A percentile compares a stretch with the other conserved stretches of the same genome.
Conservation (phyloP, 768 basidiomycete species). For the Sistotremastrum suecicum region DNA sequence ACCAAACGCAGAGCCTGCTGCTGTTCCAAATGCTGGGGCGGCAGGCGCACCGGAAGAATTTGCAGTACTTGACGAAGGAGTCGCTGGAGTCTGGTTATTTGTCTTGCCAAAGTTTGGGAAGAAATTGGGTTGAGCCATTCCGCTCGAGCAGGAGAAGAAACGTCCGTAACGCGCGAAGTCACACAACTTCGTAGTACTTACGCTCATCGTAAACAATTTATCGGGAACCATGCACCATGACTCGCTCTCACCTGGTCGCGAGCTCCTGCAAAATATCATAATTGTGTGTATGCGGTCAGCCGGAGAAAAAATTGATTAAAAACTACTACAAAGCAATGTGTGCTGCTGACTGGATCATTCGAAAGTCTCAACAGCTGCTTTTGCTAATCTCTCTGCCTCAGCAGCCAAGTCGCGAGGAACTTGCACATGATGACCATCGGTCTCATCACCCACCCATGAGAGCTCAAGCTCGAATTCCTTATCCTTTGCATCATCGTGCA, state of each 20-base stretch:
- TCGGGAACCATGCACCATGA: neutral
- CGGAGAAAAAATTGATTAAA: conserved; percentile 8
- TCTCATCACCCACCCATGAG: conserved; percentile 89
- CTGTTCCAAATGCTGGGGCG: too few species aligned
- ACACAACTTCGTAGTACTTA: neutral
- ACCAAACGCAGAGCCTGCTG: too few species aligned
- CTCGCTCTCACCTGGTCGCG: neutral
- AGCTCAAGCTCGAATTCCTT: conserved; percentile 97
- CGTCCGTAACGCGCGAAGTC: too few species aligned
- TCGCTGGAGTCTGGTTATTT: neutral
- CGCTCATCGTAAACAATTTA: neutral
- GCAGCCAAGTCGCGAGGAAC: conserved; percentile 76
- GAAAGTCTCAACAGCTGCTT: conserved; percentile 65
- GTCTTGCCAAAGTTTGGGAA: neutral
- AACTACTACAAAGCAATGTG: conserved; percentile 10
- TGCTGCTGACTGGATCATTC: conserved; percentile 20
- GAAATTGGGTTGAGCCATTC: too few species aligned
- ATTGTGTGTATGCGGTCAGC: neutral
- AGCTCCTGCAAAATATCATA: neutral
- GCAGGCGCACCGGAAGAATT: too few species aligned
- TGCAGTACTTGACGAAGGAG: too few species aligned
- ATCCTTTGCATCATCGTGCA: conserved; percentile 96
- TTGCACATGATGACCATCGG: conserved; percentile 59
- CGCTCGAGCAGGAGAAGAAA: too few species aligned
- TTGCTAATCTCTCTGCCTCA: conserved; percentile 81